Base-by-base conservation (phyloP, 495 filamentous ascomycete species). In the Penicillium cosmopolitanum region DNA sequence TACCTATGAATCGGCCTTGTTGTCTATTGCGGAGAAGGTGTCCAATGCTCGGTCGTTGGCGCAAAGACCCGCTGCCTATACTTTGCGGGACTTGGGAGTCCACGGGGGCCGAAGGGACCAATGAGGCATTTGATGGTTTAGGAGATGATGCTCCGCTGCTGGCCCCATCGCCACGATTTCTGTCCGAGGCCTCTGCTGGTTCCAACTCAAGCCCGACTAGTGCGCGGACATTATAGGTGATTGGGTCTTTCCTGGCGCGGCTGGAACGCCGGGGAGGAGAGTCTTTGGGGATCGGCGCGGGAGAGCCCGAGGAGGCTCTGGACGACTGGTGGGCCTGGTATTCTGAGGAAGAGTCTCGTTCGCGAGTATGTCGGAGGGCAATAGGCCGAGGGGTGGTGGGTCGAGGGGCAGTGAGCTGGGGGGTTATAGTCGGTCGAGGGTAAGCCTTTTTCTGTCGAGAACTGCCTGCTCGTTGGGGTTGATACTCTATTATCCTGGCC, bases 11-110 rank as follows among this genome's bases (percentile, higher is more conserved):
- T 9, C 55, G 50, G 5, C 64, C 68, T 36, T 71, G 40, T 55
- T 74, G 73, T 43, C 76, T 73, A 28, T 42, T 46, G 25, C 51
- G 64, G 18, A 78, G 48, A 1, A 77, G 50, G 15, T 50, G 61
- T 35, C 25, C 43, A 15, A 67, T n/a, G 35, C 9, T 19, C 9
- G 15, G 15, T 18, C 13, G n/a, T 4, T 18, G 6, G n/a, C n/a
- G n/a, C 16, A 6, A 44, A 44, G 16, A 13, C 42, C 12, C 15
- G 6, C 8, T 44, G 15, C 8, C n/a, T 44, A 18, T 9, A 16
- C 8, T 19, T 44, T 44, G 42, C 16, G 42, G 42, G 5, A 16
- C 18, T 15, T 44, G 42, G 16, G 42, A n/a, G 4, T 12, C 42
- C 9, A 9, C 16, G 0, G 8, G 16, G 42, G 5, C 3, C 16